Conservation (phyloP, 805 yeast genomes). For the Teunomyces tritomae region DNA sequence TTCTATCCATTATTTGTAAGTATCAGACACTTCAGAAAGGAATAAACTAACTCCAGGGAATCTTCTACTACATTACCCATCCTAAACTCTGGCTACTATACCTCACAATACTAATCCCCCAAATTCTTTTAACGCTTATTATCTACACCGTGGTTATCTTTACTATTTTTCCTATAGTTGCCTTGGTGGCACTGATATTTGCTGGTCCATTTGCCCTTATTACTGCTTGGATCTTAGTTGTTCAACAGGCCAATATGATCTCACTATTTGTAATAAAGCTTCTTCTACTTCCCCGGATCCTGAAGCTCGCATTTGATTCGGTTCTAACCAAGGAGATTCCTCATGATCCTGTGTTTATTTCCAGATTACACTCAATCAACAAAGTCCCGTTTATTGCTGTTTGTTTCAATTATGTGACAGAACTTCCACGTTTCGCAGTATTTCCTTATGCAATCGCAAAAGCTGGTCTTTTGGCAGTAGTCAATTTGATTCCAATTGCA, state of each 20-base stretch:
- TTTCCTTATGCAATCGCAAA: slow-evolving; percentile 43
- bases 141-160: slow-evolving; percentile 36
- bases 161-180: slow-evolving; percentile 45
- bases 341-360: slow-evolving; percentile 42
- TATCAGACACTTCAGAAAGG: background rate
- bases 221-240: slow-evolving; percentile 42
- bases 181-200: slow-evolving; percentile 38
- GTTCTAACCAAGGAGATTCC: slow-evolving; percentile 45
- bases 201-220: slow-evolving; percentile 53
- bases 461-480: slow-evolving; percentile 30
- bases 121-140: slow-evolving; percentile 34
- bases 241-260: slow-evolving; percentile 42
- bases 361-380: slow-evolving; percentile 30
- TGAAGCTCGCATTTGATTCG: slow-evolving; percentile 47
- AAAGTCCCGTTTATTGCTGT: slow-evolving; percentile 29
- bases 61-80: slow-evolving; percentile 37
- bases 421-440: slow-evolving; percentile 33
- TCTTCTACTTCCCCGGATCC: slow-evolving; percentile 47
- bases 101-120: slow-evolving; percentile 45
- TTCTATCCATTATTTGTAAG: slow-evolving; percentile 24
- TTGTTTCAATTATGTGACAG: slow-evolving; percentile 26
- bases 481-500: slow-evolving; percentile 52
- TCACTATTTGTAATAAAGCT: slow-evolving; percentile 42
- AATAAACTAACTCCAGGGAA: slow-evolving; percentile 29
- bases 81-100: slow-evolving; percentile 48